A percentile compares a stretch with the other conserved stretches of the same genome.
These are phyloP conservation scores for Apiotrichum mycotoxinovorans DNA, from an alignment of 1,284 basidiomycete species.

Conservation along the genomic window DNA sequence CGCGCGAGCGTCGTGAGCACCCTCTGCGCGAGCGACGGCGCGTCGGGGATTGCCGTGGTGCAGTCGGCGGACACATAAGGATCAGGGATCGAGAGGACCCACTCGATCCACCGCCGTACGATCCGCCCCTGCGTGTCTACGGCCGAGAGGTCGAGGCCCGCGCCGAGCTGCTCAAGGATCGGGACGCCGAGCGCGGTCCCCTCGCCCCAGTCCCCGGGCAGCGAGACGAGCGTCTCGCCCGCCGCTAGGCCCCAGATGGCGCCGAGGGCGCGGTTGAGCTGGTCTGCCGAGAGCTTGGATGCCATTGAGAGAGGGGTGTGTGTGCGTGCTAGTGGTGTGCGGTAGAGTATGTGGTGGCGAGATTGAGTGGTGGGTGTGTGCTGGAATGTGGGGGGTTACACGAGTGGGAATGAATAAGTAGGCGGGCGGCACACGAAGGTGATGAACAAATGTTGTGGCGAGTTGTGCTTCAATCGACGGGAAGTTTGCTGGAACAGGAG, in stretches of 20 bases:
- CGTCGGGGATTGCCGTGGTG: too few relatives aligned
- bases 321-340: too few relatives aligned
- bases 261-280: conserved; percentile 4
- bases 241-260: conserved; percentile 4
- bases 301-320: not conserved
- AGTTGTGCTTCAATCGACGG: too few relatives aligned
- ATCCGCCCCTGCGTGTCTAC: not conserved
- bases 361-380: too few relatives aligned
- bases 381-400: too few relatives aligned
- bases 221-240: conserved; percentile 10
- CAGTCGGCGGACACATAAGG: too few relatives aligned
- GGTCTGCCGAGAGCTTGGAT: not conserved
- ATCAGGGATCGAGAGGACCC: not conserved
- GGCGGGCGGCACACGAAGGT: too few relatives aligned
- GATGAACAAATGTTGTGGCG: too few relatives aligned
- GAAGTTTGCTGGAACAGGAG: too few relatives aligned
- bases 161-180: conserved; percentile 8
- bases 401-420: too few relatives aligned
- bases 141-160: not conserved
- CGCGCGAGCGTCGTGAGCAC: not conserved
- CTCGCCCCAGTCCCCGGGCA: conserved; percentile 9
- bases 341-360: too few relatives aligned
- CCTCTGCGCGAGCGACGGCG: not conserved
- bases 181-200: conserved; percentile 12
- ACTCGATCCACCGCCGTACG: conserved; percentile 9